Evolutionary conservation across 106 monocot species (phyloP).

Genomic region (Triglochin maritima): DNA sequence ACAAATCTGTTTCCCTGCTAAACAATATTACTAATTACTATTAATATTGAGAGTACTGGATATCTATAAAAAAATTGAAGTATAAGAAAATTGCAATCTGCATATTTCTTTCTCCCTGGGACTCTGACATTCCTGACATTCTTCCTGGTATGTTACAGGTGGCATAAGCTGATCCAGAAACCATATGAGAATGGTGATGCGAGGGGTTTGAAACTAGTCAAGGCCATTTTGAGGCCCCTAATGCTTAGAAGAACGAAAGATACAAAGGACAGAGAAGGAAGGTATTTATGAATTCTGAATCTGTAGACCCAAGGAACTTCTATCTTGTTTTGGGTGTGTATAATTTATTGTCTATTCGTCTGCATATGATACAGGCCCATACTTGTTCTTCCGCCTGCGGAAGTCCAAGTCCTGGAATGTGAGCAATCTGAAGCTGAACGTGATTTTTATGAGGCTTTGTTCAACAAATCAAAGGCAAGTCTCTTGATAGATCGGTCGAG

Average conservation of each 20-base stretch:
- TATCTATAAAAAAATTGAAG: no score
- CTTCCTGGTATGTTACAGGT: slow-evolving; percentile 25
- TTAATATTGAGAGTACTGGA: no score
- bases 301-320: neutral
- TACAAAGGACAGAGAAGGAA: slow-evolving; percentile 77
- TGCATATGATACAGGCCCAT: slow-evolving; percentile 49
- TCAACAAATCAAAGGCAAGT: slow-evolving; percentile 61
- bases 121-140: no score
- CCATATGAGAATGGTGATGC: slow-evolving; percentile 88
- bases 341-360: neutral
- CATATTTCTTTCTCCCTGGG: no score
- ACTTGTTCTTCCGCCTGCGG: slow-evolving; percentile 70
- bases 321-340: neutral
- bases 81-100: no score
- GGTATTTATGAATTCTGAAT: slow-evolving; percentile 16
- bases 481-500: neutral
- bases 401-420: slow-evolving; percentile 49
- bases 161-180: slow-evolving; percentile 74
- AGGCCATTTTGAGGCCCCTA: slow-evolving; percentile 66
- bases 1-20: neutral
- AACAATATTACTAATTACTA: no score
- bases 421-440: slow-evolving; percentile 66
- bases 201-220: slow-evolving; percentile 62
- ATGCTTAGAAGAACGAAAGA: slow-evolving; percentile 91
- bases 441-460: slow-evolving; percentile 78